Evolutionary conservation across 768 basidiomycete genomes (phyloP), one percentile per base, ranked within the genome.

Genomic region (Lactarius quietus): DNA sequence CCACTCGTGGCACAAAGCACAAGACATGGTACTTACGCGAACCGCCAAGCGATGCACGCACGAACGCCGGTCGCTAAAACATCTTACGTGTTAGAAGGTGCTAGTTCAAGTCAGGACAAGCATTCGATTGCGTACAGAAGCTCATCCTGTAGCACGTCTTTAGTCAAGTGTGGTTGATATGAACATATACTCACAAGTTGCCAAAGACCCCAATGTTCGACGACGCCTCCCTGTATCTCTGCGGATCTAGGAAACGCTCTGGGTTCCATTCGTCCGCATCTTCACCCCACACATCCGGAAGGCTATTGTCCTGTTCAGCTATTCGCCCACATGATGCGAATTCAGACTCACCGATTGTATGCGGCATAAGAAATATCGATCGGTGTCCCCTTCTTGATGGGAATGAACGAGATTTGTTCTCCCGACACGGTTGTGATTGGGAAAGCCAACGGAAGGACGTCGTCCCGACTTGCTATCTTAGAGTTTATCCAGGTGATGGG

Each of bases 381-480:
- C 8, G 23, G 57, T 20, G 59, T 59, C 17, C 59, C 58, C 39
- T 60, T 65, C 51, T 31, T 45, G 12, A 65, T 52, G 15, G 64
- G 64, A 29, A 65, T 55, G 15, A 51, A 35, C 8, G 39, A 17
- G 58, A 65, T 48, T 41, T 38, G 38, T 57, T 65, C 14, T 6
- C 64, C 64, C 20, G 64, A 65, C 52, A 35, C 35, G 9, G 58
- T 59, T 8, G 53, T 65, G 20, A 65, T 60, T 3, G 64, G 64
- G 39, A 36, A 51, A 17, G 63, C 43, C 4, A 64, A 35, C 2
- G 63, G 63, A 4, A 64, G 41, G 9, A 64, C 17, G 3, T 64
- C 63, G 39, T 65, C 58, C 9, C 38, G 56, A 26, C 38, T 45
- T 10, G 63, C 57, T 26, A 2, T 12, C 29, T 57, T 43, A 4